phyloP scores from a whole-genome alignment of 2,329 filamentous ascomycete species.

The Curvularia verruculosa region DNA sequence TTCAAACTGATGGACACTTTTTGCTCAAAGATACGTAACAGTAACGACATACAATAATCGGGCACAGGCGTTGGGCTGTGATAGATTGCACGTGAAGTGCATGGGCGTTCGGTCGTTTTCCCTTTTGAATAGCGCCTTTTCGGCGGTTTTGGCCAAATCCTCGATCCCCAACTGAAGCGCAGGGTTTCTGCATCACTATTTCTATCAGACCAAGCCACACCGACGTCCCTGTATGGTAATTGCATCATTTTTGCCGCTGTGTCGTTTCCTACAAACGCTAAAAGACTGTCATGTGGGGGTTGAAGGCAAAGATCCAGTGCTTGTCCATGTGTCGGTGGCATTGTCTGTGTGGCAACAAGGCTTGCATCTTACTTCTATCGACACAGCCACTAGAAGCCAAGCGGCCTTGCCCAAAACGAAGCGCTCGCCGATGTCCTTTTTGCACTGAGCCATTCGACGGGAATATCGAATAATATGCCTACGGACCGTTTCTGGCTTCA shows the following conservation, averaged over 20 bases:
- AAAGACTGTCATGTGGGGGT: background rate
- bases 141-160: background rate
- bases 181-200: background rate
- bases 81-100: constrained; percentile 2
- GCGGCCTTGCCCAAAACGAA: background rate
- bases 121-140: background rate
- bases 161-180: constrained; percentile 1
- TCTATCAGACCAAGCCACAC: background rate
- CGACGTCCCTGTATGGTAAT: background rate
- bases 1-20: background rate
- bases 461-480: constrained; percentile 7
- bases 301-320: background rate
- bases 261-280: background rate
- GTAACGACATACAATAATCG: constrained; percentile 1
- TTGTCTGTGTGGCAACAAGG: constrained; percentile 1
- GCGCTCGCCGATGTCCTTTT: background rate
- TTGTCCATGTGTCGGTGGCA: background rate
- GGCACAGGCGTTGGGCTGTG: background rate
- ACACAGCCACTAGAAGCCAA: constrained; percentile 1
- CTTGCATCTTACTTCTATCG: background rate
- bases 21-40: background rate
- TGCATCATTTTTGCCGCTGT: background rate
- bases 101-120: constrained; percentile 3
- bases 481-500: background rate
- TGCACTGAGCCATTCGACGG: background rate